Evolutionary conservation across 768 basidiomycete species (phyloP).

Genomic region (Lactarius pseudohatsudake): DNA sequence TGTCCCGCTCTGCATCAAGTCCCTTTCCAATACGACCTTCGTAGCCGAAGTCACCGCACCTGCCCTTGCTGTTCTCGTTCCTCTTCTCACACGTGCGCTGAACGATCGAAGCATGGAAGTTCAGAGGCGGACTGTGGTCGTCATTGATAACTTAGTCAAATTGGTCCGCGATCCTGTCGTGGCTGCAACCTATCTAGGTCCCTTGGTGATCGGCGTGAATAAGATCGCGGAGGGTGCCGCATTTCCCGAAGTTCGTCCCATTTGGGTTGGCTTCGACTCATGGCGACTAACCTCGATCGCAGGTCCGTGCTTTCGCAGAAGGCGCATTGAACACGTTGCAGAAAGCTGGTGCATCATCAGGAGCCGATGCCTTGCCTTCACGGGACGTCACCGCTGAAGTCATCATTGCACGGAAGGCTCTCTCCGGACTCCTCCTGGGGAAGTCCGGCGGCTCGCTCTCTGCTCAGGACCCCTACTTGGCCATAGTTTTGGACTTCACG

Average conservation of each 20-base stretch:
- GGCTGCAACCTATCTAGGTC: slow-evolving; percentile 84
- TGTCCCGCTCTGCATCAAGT: slow-evolving; percentile 91
- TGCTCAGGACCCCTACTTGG: slow-evolving; percentile 56
- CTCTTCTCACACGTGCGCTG: slow-evolving; percentile 84
- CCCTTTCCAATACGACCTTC: slow-evolving; percentile 91
- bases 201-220: slow-evolving; percentile 86
- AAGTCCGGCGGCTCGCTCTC: slow-evolving; percentile 47
- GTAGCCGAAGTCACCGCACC: slow-evolving; percentile 96
- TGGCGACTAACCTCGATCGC: slow-evolving; percentile 17
- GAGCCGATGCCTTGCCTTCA: slow-evolving; percentile 62
- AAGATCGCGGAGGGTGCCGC: slow-evolving; percentile 89
- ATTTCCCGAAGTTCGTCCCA: slow-evolving; percentile 79
- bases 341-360: slow-evolving; percentile 80
- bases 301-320: slow-evolving; percentile 92
- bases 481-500: slow-evolving; percentile 64
- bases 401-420: slow-evolving; percentile 50
- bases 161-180: slow-evolving; percentile 90
- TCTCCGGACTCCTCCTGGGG: slow-evolving; percentile 60
- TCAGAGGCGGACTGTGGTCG: slow-evolving; percentile 90
- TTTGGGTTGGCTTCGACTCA: slow-evolving; percentile 11
- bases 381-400: slow-evolving; percentile 71
- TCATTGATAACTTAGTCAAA: slow-evolving; percentile 95
- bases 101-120: slow-evolving; percentile 97
- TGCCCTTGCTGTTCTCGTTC: slow-evolving; percentile 94
- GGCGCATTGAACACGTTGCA: slow-evolving; percentile 76